These are phyloP conservation scores for Berkeleyomyces rouxiae DNA, from an alignment of 2,329 filamentous ascomycete genomes.

Conservation along the genomic window DNA sequence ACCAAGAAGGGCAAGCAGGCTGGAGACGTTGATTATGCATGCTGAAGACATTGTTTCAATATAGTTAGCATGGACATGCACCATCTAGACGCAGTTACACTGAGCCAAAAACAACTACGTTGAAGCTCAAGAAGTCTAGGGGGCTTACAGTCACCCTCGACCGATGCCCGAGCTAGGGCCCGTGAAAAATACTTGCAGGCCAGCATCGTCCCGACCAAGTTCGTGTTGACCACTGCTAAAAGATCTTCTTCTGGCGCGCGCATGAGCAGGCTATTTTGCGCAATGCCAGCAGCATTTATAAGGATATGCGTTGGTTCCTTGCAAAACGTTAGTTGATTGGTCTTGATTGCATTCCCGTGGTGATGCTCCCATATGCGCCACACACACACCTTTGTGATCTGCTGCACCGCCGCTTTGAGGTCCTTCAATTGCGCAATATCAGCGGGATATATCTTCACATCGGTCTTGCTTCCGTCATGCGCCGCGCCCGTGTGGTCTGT, in stretches of 20 bases:
- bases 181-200: conserved; percentile 34
- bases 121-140: too few relatives aligned
- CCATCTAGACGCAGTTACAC: neutral
- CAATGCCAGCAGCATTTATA: conserved; percentile 65
- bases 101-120: neutral
- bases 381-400: neutral
- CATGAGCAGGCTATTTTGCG: conserved; percentile 47
- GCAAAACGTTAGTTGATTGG: neutral
- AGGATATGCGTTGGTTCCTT: conserved; percentile 35
- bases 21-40: conserved; percentile 70
- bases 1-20: conserved; percentile 52
- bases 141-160: conserved; percentile 7
- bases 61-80: neutral
- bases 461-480: conserved; percentile 20
- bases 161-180: conserved; percentile 7
- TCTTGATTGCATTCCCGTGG: neutral
- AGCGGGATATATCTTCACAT: neutral
- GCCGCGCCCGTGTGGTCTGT: neutral
- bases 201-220: conserved; percentile 49
- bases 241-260: conserved; percentile 34
- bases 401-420: neutral
- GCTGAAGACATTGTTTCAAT: conserved; percentile 21
- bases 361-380: neutral
- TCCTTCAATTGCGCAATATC: neutral
- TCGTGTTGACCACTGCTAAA: conserved; percentile 46